phyloP scores from a whole-genome alignment of 108 stramenopile genomes.

The Epithemia pelagica region DNA sequence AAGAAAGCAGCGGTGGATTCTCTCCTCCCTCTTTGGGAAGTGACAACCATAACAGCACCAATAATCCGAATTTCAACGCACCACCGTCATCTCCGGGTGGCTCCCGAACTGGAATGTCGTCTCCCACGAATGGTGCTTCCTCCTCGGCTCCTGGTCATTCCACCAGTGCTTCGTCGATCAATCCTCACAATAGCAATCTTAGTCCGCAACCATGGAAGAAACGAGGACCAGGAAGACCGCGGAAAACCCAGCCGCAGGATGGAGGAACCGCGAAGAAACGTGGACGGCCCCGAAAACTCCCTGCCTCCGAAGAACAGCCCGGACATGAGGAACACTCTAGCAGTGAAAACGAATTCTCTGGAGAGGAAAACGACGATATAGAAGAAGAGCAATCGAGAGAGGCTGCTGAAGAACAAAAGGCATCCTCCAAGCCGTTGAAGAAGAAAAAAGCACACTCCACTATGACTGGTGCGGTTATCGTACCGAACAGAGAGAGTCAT shows the following conservation, averaged over 20 bases:
- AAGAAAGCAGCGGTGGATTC: conserved; percentile 36
- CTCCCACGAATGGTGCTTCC: conserved; percentile 10
- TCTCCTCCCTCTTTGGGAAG: not conserved
- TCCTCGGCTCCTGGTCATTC: not conserved
- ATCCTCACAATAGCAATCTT: not conserved
- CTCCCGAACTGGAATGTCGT: not conserved
- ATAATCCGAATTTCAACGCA: conserved; percentile 5
- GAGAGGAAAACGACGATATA: conserved; percentile 32
- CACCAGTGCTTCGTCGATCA: not conserved
- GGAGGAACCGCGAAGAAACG: conserved; percentile 18
- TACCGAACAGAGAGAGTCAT: not conserved
- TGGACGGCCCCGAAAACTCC: conserved; percentile 33
- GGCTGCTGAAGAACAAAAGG: conserved; percentile 12
- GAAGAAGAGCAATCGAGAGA: conserved; percentile 23
- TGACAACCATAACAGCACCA: not conserved
- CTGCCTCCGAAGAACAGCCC: conserved; percentile 1
- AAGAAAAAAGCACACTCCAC: conserved; percentile 22
- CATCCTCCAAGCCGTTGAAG: not conserved
- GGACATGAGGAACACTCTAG: conserved; percentile 16
- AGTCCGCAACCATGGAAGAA: conserved; percentile 10
- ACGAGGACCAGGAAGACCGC: conserved; percentile 13
- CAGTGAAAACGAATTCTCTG: conserved; percentile 18
- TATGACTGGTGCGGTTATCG: conserved; percentile 1
- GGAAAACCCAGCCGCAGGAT: not conserved
- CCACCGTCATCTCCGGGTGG: conserved; percentile 9